Conservation (phyloP, 495 filamentous ascomycete species). For the Beverwykella pulmonaria region DNA sequence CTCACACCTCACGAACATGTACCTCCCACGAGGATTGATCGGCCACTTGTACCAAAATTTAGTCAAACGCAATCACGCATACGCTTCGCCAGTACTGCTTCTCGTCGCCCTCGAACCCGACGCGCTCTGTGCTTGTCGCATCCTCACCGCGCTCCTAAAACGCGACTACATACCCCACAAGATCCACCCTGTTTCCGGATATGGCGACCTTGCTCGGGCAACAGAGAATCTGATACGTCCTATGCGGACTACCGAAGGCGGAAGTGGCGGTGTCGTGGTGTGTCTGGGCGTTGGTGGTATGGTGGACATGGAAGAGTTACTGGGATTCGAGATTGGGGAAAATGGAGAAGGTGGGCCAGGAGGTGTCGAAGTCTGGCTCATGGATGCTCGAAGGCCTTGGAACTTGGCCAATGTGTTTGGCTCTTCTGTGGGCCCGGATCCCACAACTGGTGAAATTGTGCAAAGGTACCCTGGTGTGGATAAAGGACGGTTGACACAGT, state of each 20-base stretch:
- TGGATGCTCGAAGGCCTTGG: conserved; percentile 91
- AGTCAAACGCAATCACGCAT: conserved; percentile 74
- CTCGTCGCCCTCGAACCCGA: conserved; percentile 93
- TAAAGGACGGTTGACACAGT: conserved; percentile 67
- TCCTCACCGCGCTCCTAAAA: conserved; percentile 86
- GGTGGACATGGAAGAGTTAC: conserved; percentile 75
- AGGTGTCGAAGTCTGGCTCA: conserved; percentile 87
- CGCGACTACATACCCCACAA: conserved; percentile 98
- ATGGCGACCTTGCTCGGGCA: conserved; percentile 80
- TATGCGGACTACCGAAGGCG: conserved; percentile 79
- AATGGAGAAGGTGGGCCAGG: conserved; percentile 62
- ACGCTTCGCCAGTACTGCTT: conserved; percentile 87
- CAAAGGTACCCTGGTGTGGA: conserved; percentile 57
- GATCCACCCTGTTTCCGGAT: conserved; percentile 90
- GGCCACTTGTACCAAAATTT: conserved; percentile 89
- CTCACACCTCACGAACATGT: conserved; percentile 61
- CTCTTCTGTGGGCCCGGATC: conserved; percentile 15
- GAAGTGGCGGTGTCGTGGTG: conserved; percentile 81
- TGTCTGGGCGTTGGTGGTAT: conserved; percentile 91
- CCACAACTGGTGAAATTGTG: conserved; percentile 39
- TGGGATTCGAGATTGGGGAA: conserved; percentile 63
- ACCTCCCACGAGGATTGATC: conserved; percentile 87
- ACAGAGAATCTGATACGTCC: conserved; percentile 75
- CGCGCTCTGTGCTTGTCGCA: conserved; percentile 92
- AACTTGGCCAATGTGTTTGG: conserved; percentile 93